Evolutionary conservation across 2,329 filamentous ascomycete genomes (phyloP), one percentile per base, ranked within the genome.

Genomic region (Hirsutella rhossiliensis): DNA sequence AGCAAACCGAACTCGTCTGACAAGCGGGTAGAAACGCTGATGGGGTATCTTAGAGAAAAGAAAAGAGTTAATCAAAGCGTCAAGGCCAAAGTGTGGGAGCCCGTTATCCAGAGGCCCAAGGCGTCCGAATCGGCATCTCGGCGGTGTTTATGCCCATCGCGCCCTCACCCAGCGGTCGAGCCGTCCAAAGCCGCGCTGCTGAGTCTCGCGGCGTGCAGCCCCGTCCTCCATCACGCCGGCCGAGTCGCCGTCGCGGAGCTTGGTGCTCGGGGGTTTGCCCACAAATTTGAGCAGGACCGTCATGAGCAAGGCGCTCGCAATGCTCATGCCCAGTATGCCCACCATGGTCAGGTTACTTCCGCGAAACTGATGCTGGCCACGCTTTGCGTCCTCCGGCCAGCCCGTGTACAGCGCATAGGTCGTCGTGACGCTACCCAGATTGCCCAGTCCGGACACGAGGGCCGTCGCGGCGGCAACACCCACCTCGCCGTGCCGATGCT

Each of bases 341-440:
- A 94, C 80, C 87, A 95, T 94, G 53, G 82, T 78, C 52, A 89
- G 67, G 62, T 94, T 95, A 65, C 87, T 94, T 60, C 81, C 82
- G 49, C 84, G 80, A 64, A 84, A 94, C 64, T 82, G 82, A 54
- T 76, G 71, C 11, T 76, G 76, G 0, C 85, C 85, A 1, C 73
- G 67, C n/a, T 65, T 67, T 9, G 78, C 77, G 60, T 95, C 88
- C 38, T 74, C 81, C 2, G 82, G 76, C 88, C 88, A 95, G 28
- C 88, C 88, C 0, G 82, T 82, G 62, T 94, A 95, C 40, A 95
- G 67, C 12, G 88, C 88, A 58, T 94, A 95, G 0, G 88, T 94
- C 2, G 87, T 94, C 44, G 85, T 74, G 47, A 95, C 84, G 55
- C 82, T 88, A 28, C 88, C 88, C 17, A 94, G 68, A 56, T 95